phyloP scores from a whole-genome alignment of 192 early-diverging fungal genomes.

The Backusella liffmaniae region DNA sequence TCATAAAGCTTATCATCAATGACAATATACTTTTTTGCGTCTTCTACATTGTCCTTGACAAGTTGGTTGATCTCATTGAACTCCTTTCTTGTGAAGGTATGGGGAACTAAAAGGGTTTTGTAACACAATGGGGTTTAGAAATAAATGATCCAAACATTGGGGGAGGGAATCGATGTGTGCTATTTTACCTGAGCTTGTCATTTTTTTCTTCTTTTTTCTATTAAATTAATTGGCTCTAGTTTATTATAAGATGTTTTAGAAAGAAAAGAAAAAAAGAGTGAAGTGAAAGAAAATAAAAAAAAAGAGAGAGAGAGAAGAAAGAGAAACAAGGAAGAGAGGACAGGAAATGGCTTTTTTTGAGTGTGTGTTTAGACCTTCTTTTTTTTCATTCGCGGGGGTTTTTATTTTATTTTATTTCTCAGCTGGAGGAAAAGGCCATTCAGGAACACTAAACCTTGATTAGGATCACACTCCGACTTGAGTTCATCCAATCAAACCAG shows the following conservation, averaged over 20 bases:
- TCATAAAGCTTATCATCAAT: slow-evolving; percentile 83
- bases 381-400: not conserved
- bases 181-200: not conserved
- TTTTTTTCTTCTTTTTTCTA: not conserved
- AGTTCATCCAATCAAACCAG: not conserved
- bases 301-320: not conserved
- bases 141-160: not conserved
- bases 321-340: not conserved
- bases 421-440: not conserved
- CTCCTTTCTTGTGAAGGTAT: slow-evolving; percentile 25
- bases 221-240: not conserved
- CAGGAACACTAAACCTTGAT: slow-evolving; percentile 10
- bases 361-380: not conserved
- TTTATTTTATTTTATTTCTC: not conserved
- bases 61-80: slow-evolving; percentile 14
- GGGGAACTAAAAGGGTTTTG: slow-evolving; percentile 13
- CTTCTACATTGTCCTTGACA: slow-evolving; percentile 35
- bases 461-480: not conserved
- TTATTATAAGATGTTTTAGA: not conserved
- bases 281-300: not conserved
- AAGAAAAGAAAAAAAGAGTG: not conserved
- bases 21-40: slow-evolving; percentile 53
- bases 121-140: slow-evolving; percentile 2
- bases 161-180: not conserved
- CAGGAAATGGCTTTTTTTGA: not conserved